phyloP scores from a whole-genome alignment of 2,329 filamentous ascomycete species.

The Coleophoma cylindrospora region DNA sequence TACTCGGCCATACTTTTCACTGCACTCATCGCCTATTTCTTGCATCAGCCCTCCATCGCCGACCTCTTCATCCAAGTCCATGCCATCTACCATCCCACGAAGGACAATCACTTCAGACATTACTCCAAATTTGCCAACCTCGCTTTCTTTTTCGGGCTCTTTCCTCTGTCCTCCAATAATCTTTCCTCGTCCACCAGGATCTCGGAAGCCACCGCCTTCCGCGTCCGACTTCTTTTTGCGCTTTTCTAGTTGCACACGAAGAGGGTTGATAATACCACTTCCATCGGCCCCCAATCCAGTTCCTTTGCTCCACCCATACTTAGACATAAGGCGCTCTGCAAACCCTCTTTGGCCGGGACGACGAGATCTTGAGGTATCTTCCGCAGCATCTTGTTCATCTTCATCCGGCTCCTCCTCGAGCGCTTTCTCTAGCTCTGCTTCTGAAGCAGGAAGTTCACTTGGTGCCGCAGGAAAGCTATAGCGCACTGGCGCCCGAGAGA shows the following conservation, averaged over 20 bases:
- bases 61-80: conserved; percentile 77
- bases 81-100: conserved; percentile 77
- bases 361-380: conserved; percentile 47
- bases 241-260: conserved; percentile 83
- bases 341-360: conserved; percentile 80
- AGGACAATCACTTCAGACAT: conserved; percentile 83
- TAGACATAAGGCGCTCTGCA: conserved; percentile 82
- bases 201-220: conserved; percentile 73
- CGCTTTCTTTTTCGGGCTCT: conserved; percentile 27
- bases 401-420: conserved; percentile 33
- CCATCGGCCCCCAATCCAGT: conserved; percentile 78
- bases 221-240: conserved; percentile 73
- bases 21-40: conserved; percentile 93
- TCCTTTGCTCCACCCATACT: conserved; percentile 90
- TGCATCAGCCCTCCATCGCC: conserved; percentile 68
- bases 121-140: conserved; percentile 56
- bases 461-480: conserved; percentile 55
- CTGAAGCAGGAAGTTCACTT: conserved; percentile 44
- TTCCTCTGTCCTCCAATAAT: conserved; percentile 74
- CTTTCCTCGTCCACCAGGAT: conserved; percentile 64
- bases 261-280: conserved; percentile 77
- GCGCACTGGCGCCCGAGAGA: conserved; percentile 73
- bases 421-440: conserved; percentile 44
- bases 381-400: conserved; percentile 21
- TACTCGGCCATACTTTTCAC: conserved; percentile 80